Conservation (phyloP, 768 basidiomycete genomes). For the Amanita pseudoporphyria region DNA sequence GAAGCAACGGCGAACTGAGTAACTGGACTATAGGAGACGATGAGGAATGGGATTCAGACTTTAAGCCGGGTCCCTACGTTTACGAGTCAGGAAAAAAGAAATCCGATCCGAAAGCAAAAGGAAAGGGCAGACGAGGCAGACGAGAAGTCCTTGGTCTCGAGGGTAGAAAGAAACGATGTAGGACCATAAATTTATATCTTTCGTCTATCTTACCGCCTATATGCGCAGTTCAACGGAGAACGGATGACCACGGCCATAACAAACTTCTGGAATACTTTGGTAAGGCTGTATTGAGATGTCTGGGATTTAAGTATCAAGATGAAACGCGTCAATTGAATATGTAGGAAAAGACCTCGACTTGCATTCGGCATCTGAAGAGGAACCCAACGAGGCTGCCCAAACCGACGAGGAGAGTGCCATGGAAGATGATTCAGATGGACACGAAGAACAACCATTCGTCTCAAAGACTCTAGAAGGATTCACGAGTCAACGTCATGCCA, state of each 20-base stretch:
- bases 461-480: slow-evolving; percentile 15
- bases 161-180: slow-evolving; percentile 9
- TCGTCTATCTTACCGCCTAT: background rate
- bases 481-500: background rate
- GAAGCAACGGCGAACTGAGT: too few species aligned
- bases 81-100: background rate
- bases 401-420: slow-evolving; percentile 16
- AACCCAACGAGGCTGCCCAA: slow-evolving; percentile 18
- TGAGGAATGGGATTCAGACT: slow-evolving; percentile 2
- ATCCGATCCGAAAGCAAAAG: background rate
- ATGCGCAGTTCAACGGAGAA: background rate
- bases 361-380: slow-evolving; percentile 43
- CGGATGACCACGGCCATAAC: slow-evolving; percentile 20
- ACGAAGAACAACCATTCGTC: slow-evolving; percentile 8
- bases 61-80: background rate
- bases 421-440: slow-evolving; percentile 12
- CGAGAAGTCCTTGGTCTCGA: slow-evolving; percentile 1
- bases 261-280: slow-evolving; percentile 43
- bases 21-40: background rate
- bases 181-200: background rate
- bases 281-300: slow-evolving; percentile 14
- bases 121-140: background rate
- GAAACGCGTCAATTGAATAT: background rate
- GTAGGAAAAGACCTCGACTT: slow-evolving; percentile 34
- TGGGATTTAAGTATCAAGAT: background rate